Percentiles rank a stretch among this genome's conserved stretches.
Evolutionary conservation across 129 eudicot genomes (phyloP).

Genomic region (carrot (Daucus carota)): DH1_v3.0 NC_030385.2:47058501-47059000

Average conservation of each 20-base stretch:
- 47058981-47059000: too few species aligned
- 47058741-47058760: constrained; percentile 21
- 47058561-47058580: constrained; percentile 44
- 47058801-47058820: neutral
- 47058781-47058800: constrained; percentile 9
- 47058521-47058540: constrained; percentile 31
- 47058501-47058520: neutral
- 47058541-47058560: constrained; percentile 45
- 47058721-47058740: constrained; percentile 12
- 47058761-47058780: constrained; percentile 11
- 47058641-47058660: constrained; percentile 12
- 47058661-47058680: constrained; percentile 16
- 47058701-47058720: constrained; percentile 30
- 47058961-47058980: too few species aligned
- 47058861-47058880: neutral
- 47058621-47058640: constrained; percentile 18
- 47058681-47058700: constrained; percentile 14
- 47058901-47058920: neutral
- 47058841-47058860: constrained; percentile 3
- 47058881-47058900: neutral
- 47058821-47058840: constrained; percentile 13
- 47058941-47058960: too few species aligned
- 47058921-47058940: neutral
- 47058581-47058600: constrained; percentile 23
- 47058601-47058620: constrained; percentile 28